A percentile compares a stretch with the other conserved stretches of the same genome.
Evolutionary conservation across 1,139 yeast species (phyloP).

Genomic region (Saccharomycopsis crataegensis): DNA sequence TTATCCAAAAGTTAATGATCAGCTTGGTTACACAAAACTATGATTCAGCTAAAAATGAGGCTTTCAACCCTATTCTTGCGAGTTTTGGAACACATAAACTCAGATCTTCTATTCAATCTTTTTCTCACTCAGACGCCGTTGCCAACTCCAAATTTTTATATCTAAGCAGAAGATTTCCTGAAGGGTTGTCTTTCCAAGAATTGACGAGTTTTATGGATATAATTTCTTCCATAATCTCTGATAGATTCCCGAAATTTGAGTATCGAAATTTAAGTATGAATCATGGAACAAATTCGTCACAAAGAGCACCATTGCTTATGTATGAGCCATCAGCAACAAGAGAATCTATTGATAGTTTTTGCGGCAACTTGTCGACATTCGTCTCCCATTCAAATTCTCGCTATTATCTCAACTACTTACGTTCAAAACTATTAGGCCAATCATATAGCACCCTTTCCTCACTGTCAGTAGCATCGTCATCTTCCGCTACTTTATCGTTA

Average conservation of each 20-base stretch:
- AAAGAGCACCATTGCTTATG: neutral
- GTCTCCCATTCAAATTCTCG: slow-evolving; percentile 2
- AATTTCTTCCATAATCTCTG: too few species aligned
- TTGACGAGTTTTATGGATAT: neutral
- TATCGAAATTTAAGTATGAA: too few species aligned
- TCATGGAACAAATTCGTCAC: too few species aligned
- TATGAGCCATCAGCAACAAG: neutral
- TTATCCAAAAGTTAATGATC: too few species aligned
- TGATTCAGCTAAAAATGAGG: too few species aligned
- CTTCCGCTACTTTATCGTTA: too few species aligned
- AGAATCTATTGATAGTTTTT: slow-evolving; percentile 2
- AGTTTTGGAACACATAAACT: slow-evolving; percentile 8
- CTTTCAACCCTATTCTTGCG: slow-evolving; percentile 2
- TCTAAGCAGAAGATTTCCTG: neutral
- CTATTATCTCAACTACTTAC: neutral
- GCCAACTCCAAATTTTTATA: neutral
- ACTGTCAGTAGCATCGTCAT: too few species aligned
- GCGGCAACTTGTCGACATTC: slow-evolving; percentile 5
- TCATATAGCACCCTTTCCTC: neutral
- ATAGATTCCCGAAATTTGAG: too few species aligned
- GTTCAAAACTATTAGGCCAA: neutral
- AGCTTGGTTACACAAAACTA: too few species aligned
- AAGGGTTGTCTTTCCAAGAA: neutral
- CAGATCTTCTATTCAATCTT: neutral
- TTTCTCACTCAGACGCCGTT: neutral